A percentile compares a stretch with the other conserved stretches of the same genome.
Conservation (phyloP, 2,329 filamentous ascomycete species). For the Penicillium sp. region DNA sequence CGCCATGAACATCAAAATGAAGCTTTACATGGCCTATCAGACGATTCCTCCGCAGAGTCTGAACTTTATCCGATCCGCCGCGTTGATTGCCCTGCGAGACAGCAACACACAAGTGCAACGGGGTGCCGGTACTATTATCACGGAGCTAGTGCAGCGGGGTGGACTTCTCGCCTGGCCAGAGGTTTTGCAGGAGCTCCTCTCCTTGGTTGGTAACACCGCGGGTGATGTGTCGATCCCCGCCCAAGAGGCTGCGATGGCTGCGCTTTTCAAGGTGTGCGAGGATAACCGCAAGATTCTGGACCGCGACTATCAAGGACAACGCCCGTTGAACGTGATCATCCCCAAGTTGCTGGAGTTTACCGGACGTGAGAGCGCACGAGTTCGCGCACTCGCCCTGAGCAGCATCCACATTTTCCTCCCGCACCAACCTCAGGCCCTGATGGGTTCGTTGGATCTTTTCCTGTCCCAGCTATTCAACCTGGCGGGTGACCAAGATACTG, state of each 20-base stretch:
- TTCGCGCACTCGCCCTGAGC: slow-evolving; percentile 76
- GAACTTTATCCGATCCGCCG: slow-evolving; percentile 73
- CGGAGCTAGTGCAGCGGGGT: slow-evolving; percentile 81
- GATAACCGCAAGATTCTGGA: slow-evolving; percentile 87
- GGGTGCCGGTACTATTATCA: slow-evolving; percentile 90
- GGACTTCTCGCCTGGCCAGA: slow-evolving; percentile 91
- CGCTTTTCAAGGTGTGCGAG: slow-evolving; percentile 93
- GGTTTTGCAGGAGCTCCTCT: slow-evolving; percentile 77
- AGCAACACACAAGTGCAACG: slow-evolving; percentile 78
- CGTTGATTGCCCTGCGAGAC: slow-evolving; percentile 80
- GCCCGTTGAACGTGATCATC: slow-evolving; percentile 83
- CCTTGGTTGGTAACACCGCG: slow-evolving; percentile 70
- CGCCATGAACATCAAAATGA: slow-evolving; percentile 94
- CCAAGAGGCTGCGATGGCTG: slow-evolving; percentile 92
- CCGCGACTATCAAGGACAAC: slow-evolving; percentile 82
- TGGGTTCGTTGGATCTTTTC: slow-evolving; percentile 77
- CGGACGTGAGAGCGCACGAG: slow-evolving; percentile 70
- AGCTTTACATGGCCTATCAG: slow-evolving; percentile 74
- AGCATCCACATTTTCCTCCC: slow-evolving; percentile 91
- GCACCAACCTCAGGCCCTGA: slow-evolving; percentile 77
- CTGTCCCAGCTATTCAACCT: slow-evolving; percentile 81
- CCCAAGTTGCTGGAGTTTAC: slow-evolving; percentile 90
- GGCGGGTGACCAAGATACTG: slow-evolving; percentile 71
- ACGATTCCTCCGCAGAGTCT: slow-evolving; percentile 72
- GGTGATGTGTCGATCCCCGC: slow-evolving; percentile 68